These are phyloP conservation scores for Arthrobotrys musiformis DNA, from an alignment of 2,329 filamentous ascomycete species.

Conservation along the genomic window DNA sequence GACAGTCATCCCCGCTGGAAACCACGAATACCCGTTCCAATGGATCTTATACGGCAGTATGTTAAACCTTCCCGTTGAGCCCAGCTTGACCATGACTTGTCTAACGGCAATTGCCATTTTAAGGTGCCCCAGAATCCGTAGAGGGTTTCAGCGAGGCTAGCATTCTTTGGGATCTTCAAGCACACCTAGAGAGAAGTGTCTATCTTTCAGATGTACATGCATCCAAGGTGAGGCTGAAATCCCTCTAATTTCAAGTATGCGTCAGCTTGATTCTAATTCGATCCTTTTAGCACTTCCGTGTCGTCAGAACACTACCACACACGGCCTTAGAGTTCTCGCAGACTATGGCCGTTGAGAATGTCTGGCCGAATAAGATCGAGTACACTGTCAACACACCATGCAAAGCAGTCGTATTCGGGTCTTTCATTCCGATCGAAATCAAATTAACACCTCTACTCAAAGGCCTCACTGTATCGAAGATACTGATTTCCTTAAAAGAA, in stretches of 20 bases:
- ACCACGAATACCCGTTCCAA: constrained; percentile 86
- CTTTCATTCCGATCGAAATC: constrained; percentile 84
- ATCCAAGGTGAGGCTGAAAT: constrained; percentile 68
- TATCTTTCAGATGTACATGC: constrained; percentile 86
- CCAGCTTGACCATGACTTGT: constrained; percentile 60
- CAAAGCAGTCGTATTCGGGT: constrained; percentile 94
- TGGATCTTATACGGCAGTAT: constrained; percentile 76
- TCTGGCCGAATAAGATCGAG: constrained; percentile 97
- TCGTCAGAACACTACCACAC: constrained; percentile 80
- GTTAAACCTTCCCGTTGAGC: constrained; percentile 58
- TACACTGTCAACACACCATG: constrained; percentile 94
- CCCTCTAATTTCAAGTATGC: constrained; percentile 18
- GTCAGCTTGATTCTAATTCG: constrained; percentile 31
- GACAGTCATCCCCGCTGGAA: constrained; percentile 74
- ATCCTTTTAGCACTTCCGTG: constrained; percentile 70
- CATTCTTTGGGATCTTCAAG: constrained; percentile 90
- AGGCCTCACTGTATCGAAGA: constrained; percentile 83
- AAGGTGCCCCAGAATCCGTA: constrained; percentile 77
- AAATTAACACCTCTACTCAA: constrained; percentile 88
- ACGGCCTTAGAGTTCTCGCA: constrained; percentile 82
- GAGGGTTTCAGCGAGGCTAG: constrained; percentile 88
- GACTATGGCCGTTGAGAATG: constrained; percentile 94
- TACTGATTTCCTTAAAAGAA: constrained; percentile 83
- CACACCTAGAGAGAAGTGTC: constrained; percentile 85
- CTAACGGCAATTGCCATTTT: constrained; percentile 4